Evolutionary conservation across 306 rosid genomes (phyloP).

Genomic region (Hylodesmum podocarpum): DNA sequence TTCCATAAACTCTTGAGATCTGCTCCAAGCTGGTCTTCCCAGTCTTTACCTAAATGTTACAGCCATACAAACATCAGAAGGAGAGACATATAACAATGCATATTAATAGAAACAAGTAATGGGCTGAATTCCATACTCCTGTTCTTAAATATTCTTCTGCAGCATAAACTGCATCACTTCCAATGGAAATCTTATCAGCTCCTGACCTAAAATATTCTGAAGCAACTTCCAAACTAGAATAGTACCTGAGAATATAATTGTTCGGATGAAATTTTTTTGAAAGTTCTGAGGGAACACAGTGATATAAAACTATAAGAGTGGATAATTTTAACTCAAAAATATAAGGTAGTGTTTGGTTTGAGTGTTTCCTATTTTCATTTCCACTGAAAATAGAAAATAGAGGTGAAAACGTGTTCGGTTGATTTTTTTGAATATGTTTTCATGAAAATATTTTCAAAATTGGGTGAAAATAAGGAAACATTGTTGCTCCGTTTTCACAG

Average conservation of each 20-base stretch:
- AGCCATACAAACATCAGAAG: slow-evolving; percentile 35
- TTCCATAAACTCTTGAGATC: slow-evolving; percentile 93
- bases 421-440: too few species aligned
- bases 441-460: too few species aligned
- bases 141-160: slow-evolving; percentile 88
- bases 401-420: too few species aligned
- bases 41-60: slow-evolving; percentile 63
- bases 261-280: background rate
- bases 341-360: too few species aligned
- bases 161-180: slow-evolving; percentile 98
- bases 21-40: slow-evolving; percentile 96
- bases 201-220: slow-evolving; percentile 98
- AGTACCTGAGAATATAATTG: slow-evolving; percentile 54
- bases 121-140: slow-evolving; percentile 59
- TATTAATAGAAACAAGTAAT: slow-evolving; percentile 14
- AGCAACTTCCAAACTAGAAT: slow-evolving; percentile 98
- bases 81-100: background rate
- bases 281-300: background rate
- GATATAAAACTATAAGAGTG: background rate
- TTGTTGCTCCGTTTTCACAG: too few species aligned
- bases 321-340: background rate
- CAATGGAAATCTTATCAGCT: slow-evolving; percentile 96
- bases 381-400: too few species aligned
- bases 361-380: too few species aligned
- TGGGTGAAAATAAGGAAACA: too few species aligned